Evolutionary conservation across 2,329 filamentous ascomycete species (phyloP), one percentile per base, ranked within the genome.

Genomic region (Ophiocordyceps camponoti-rufipedis): DNA sequence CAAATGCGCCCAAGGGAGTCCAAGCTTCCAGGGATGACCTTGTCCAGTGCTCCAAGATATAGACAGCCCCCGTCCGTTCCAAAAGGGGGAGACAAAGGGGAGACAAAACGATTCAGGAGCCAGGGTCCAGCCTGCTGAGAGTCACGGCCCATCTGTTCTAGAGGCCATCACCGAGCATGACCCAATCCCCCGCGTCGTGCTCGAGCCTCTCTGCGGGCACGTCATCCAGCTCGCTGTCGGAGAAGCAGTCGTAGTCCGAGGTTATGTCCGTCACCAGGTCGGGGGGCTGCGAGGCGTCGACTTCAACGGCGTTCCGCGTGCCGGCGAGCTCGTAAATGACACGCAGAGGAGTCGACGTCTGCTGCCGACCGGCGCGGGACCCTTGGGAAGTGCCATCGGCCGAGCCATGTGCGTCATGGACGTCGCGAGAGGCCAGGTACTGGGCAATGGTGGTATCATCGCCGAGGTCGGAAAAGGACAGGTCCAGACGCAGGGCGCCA

Each of bases 151-250:
- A 10, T 9, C 29, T 31, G 29, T 68, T 63, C 57, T 68, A 63
- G 62, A 59, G 66, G 64, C 60, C 66, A 60, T 67, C 64, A 55
- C 60, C 62, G 52, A 69, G 56, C 56, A 68, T 57, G 33, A 67
- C 58, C 65, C 65, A 69, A 45, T 54, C 52, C 49, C 54, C 52
- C 50, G 52, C 46, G 42, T 60, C 56, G 44, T 50, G 48, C 43
- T 59, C 51, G 52, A 61, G 58, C 39, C 51, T 51, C 54, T 63
- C 58, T 0, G 53, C 52, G 32, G 56, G 60, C 10, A 52, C 45
- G 44, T 54, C 49, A n/a, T 59, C 57, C 31, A 62, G 49, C 41
- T 63, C 60, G 44, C 56, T 57, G 40, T 65, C 60, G 10, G 60
- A 61, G 44, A 64, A 56, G 45, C 51, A 57, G 44, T 66, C 61